Evolutionary conservation across 169 alveolate genomes (phyloP).

Genomic region (Perkinsus chesapeaki): DNA sequence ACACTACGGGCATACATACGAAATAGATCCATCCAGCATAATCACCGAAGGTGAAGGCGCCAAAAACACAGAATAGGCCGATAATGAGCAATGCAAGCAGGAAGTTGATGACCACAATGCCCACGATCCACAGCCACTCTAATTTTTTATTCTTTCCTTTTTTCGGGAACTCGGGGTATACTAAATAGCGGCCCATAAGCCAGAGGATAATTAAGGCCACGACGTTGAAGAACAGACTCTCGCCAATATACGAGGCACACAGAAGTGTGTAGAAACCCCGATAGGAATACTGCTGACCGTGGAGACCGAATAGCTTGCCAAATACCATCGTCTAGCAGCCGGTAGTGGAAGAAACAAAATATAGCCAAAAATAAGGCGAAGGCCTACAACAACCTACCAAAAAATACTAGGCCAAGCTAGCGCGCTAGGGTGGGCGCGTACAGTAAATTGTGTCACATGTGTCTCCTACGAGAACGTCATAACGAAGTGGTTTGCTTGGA

Average conservation of each 20-base stretch:
- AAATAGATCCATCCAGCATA: background rate
- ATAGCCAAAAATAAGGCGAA: background rate
- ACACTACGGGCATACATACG: background rate
- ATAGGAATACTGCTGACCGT: background rate
- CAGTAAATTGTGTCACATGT: no score
- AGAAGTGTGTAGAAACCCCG: background rate
- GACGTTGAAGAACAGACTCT: background rate
- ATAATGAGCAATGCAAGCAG: background rate
- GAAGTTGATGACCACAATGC: background rate
- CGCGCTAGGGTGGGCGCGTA: no score
- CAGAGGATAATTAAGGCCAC: background rate
- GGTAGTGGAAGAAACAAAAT: background rate
- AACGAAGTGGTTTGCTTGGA: no score
- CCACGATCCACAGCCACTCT: background rate
- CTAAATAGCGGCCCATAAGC: background rate
- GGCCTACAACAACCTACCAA: background rate
- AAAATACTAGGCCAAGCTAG: no score
- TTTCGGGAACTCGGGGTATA: background rate
- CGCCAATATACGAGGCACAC: background rate
- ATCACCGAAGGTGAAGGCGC: background rate
- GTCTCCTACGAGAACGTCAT: no score
- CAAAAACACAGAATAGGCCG: background rate
- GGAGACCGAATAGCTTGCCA: background rate
- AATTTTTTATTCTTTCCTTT: background rate
- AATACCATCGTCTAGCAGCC: background rate